Conservation (phyloP, 2,329 filamentous ascomycete species). For the Cladosporium cucumerinum region DNA sequence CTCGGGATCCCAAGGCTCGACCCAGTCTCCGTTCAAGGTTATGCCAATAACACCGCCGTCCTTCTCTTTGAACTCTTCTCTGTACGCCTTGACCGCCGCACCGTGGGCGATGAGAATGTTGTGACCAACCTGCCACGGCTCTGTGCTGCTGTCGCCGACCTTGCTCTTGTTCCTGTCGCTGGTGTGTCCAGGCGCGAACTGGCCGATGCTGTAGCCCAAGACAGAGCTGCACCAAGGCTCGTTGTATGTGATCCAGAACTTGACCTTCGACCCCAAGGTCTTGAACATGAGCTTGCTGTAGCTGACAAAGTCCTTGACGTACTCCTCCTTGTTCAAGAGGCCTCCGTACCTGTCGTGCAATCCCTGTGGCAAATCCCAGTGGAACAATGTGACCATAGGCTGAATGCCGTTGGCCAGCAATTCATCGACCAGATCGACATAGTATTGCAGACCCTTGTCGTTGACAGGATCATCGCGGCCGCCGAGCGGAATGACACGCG, state of each 20-base stretch:
- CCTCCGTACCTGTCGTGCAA: constrained; percentile 80
- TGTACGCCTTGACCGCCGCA: constrained; percentile 75
- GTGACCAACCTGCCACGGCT: constrained; percentile 81
- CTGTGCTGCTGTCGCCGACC: constrained; percentile 69
- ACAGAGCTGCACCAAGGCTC: constrained; percentile 85
- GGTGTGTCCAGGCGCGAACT: constrained; percentile 78
- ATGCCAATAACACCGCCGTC: constrained; percentile 79
- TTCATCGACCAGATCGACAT: constrained; percentile 74
- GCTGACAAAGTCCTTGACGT: constrained; percentile 74
- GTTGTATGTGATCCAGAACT: constrained; percentile 61
- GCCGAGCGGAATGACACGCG: constrained; percentile 80
- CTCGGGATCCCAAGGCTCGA: constrained; percentile 74
- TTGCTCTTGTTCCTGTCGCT: constrained; percentile 69
- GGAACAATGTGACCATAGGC: constrained; percentile 78
- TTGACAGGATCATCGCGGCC: constrained; percentile 80
- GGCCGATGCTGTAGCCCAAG: constrained; percentile 72
- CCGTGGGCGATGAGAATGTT: constrained; percentile 77
- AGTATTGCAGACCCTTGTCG: constrained; percentile 71
- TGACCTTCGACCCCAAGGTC: constrained; percentile 68
- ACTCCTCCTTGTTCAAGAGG: constrained; percentile 75
- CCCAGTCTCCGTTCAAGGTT: constrained; percentile 72
- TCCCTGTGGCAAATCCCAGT: constrained; percentile 81
- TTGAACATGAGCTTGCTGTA: constrained; percentile 76
- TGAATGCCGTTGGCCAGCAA: constrained; percentile 71
- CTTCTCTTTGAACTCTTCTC: constrained; percentile 73